Percentiles rank a stretch among this genome's conserved stretches.
Conservation (phyloP, 1,139 yeast species). For the Tardiomyces depauwii region DNA sequence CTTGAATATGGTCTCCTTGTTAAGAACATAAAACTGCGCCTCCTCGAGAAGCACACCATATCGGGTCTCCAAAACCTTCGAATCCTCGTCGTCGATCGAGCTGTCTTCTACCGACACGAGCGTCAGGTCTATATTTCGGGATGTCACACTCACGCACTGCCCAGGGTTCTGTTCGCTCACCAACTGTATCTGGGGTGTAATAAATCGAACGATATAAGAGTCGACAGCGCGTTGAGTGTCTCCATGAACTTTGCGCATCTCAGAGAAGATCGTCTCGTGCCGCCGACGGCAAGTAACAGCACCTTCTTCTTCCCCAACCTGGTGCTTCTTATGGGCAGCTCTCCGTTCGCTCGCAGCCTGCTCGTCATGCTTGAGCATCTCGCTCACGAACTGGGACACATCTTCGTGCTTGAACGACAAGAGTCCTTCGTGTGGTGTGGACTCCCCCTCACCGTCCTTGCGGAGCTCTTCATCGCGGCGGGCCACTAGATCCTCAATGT, state of each 20-base stretch:
- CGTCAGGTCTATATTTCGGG: slow-evolving; percentile 63
- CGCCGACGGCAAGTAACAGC: neutral
- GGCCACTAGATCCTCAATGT: slow-evolving; percentile 43
- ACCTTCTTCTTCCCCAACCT: too few relatives aligned
- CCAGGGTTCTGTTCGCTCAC: slow-evolving; percentile 54
- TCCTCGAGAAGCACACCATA: slow-evolving; percentile 57
- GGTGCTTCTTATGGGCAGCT: too few relatives aligned
- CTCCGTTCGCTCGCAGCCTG: neutral
- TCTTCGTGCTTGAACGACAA: neutral
- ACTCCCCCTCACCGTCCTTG: too few relatives aligned
- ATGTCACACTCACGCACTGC: slow-evolving; percentile 55
- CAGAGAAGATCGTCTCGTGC: slow-evolving; percentile 2
- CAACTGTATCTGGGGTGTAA: slow-evolving; percentile 81
- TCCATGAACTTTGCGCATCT: neutral
- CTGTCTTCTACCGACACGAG: slow-evolving; percentile 42
- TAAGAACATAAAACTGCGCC: slow-evolving; percentile 60
- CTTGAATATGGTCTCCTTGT: slow-evolving; percentile 29
- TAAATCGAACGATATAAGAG: slow-evolving; percentile 56
- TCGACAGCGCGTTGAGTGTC: slow-evolving; percentile 23
- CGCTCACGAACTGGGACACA: neutral
- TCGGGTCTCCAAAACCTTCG: slow-evolving; percentile 54
- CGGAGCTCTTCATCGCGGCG: neutral
- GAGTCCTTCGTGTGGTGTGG: too few relatives aligned
- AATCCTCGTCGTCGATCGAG: slow-evolving; percentile 36
- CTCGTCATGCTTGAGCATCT: slow-evolving; percentile 1